Percentiles rank a stretch among this genome's conserved stretches.
Evolutionary conservation across 176 grass and related monocot species (phyloP).

Genomic region (Guadua angustifolia): DNA sequence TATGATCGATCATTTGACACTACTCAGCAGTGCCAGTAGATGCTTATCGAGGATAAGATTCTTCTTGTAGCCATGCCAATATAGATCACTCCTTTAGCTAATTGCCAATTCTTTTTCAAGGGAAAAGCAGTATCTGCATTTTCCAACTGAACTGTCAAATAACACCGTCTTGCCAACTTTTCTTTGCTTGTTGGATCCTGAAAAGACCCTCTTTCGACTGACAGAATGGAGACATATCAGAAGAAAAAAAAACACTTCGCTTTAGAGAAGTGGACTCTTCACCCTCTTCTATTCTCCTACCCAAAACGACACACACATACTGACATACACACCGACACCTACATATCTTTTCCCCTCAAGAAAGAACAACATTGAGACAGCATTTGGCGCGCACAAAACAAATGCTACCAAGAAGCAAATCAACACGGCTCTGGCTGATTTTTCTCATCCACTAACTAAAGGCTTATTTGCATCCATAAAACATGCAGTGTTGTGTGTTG

Average conservation of each 20-base stretch:
- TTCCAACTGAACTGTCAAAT: conserved; percentile 20
- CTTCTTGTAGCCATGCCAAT: neutral
- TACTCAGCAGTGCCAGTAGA: neutral
- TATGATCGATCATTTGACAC: neutral
- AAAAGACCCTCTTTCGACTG: conserved; percentile 12
- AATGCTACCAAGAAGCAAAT: neutral
- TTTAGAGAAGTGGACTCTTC: neutral
- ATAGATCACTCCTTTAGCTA: conserved; percentile 44
- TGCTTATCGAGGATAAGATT: conserved; percentile 14
- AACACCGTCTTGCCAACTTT: conserved; percentile 10
- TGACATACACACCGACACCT: neutral
- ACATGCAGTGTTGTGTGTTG: conserved; percentile 14
- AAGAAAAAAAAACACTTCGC: neutral
- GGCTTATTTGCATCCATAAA: neutral
- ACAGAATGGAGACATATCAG: neutral
- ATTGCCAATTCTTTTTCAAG: neutral
- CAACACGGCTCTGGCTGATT: neutral
- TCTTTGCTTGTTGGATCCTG: conserved; percentile 11
- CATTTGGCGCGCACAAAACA: neutral
- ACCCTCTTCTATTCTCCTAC: neutral
- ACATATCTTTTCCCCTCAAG: neutral
- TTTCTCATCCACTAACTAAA: neutral
- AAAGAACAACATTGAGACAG: neutral
- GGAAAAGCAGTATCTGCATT: neutral
- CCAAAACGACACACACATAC: neutral